phyloP scores from a whole-genome alignment of 306 rosid genomes.

The cucumber (Cucumis sativus) region Cucumber_9930_V3 NC_026655.2:5739501-5740000 shows the following conservation, averaged over 20 bases:
- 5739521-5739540: not conserved
- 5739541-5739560: not conserved
- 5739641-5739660: not conserved
- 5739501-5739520: not conserved
- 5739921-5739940: not conserved
- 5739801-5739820: conserved; percentile 96
- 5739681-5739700: not conserved
- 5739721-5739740: not conserved
- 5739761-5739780: not conserved
- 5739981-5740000: not conserved
- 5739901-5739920: not conserved
- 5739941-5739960: not conserved
- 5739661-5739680: not conserved
- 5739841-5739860: conserved; percentile 72
- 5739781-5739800: conserved; percentile 50
- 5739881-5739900: not conserved
- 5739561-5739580: not conserved
- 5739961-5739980: not conserved
- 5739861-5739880: conserved; percentile 88
- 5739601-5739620: not conserved
- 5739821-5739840: conserved; percentile 82
- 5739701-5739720: not conserved
- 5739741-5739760: not conserved
- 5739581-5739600: not conserved
- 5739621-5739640: not conserved